Conservation (phyloP, 192 early-diverging fungal species). For the Neocallimastix lanati region DNA sequence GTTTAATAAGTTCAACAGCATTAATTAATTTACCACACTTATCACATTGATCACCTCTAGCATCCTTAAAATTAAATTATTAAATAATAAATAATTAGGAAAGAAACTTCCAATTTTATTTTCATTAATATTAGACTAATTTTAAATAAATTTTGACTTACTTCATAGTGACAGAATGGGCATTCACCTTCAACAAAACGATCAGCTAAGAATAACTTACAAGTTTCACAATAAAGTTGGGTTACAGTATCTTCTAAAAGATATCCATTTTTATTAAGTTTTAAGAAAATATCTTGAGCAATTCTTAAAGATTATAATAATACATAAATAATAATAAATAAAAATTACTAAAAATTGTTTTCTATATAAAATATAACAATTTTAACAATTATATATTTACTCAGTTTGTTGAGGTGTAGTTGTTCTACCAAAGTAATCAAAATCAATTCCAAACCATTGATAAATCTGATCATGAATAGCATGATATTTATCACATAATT, state of each 20-base stretch:
- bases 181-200: conserved; percentile 94
- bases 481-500: conserved; percentile 93
- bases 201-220: conserved; percentile 79
- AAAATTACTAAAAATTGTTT: too few relatives aligned
- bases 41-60: conserved; percentile 98
- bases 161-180: conserved; percentile 68
- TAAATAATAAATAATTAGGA: conserved; percentile 1
- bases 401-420: conserved; percentile 76
- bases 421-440: conserved; percentile 92
- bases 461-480: conserved; percentile 70
- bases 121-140: too few relatives aligned
- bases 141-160: conserved; percentile 12
- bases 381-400: too few relatives aligned
- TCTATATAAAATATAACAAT: too few relatives aligned
- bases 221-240: conserved; percentile 80
- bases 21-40: conserved; percentile 75
- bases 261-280: conserved; percentile 49
- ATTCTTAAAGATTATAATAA: too few relatives aligned
- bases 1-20: conserved; percentile 78
- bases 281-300: conserved; percentile 71
- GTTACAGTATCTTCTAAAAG: conserved; percentile 56
- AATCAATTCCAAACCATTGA: conserved; percentile 85
- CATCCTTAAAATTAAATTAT: too few relatives aligned
- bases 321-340: too few relatives aligned
- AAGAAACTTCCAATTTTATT: too few relatives aligned